phyloP scores from a whole-genome alignment of 2,329 filamentous ascomycete species.

The Neophaeococcomyces aloes region DNA sequence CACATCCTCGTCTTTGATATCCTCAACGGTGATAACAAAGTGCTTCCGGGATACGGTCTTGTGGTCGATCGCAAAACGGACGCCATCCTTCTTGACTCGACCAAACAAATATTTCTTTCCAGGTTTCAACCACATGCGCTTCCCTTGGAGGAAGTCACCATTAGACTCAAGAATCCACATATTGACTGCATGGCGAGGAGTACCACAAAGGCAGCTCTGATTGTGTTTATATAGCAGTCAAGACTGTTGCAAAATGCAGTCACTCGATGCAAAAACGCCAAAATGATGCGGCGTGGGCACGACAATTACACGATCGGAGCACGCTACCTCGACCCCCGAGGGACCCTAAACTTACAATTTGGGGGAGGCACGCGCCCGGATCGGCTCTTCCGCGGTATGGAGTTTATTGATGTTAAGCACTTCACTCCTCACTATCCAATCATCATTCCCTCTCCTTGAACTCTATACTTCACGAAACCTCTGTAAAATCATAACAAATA shows the following conservation, averaged over 20 bases:
- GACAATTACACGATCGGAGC: background rate
- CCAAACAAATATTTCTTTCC: conserved; percentile 81
- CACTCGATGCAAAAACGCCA: background rate
- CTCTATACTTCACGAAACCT: no score
- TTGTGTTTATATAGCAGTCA: background rate
- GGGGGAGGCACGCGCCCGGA: no score
- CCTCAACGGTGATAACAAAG: conserved; percentile 61
- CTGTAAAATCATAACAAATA: no score
- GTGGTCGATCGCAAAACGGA: conserved; percentile 61
- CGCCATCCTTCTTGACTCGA: conserved; percentile 56
- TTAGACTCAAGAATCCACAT: conserved; percentile 57
- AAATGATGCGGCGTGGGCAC: conserved; percentile 1
- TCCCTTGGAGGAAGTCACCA: conserved; percentile 41
- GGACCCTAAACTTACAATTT: no score
- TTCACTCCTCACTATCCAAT: no score
- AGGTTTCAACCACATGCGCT: conserved; percentile 72
- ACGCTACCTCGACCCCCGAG: no score
- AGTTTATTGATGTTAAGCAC: no score
- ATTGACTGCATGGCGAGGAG: conserved; percentile 15
- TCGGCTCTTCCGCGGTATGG: no score
- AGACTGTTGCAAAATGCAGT: no score
- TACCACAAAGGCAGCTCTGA: no score
- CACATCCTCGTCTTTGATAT: conserved; percentile 55
- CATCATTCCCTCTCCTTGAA: no score
- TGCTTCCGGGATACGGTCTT: conserved; percentile 85